Evolutionary conservation across 768 basidiomycete genomes (phyloP).

Genomic region (Lactarius pseudohatsudake): DNA sequence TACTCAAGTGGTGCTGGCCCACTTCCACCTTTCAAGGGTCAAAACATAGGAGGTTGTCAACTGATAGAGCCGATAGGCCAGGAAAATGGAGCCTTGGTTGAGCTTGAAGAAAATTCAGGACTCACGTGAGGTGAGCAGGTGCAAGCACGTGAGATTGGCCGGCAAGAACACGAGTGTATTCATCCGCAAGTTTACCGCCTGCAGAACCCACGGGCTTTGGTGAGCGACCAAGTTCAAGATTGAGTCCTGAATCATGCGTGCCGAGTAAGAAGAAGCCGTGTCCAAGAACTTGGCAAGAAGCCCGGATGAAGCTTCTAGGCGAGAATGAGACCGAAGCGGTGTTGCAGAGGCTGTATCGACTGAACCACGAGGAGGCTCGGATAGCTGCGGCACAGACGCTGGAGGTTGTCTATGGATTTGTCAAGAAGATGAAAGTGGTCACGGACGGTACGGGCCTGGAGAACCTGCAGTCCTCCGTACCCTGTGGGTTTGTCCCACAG

Average conservation of each 20-base stretch:
- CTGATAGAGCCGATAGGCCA: background rate
- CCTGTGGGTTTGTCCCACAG: background rate
- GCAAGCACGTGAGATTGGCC: background rate
- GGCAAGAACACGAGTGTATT: too few relatives aligned
- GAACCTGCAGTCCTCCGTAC: too few relatives aligned
- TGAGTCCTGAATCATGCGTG: too few relatives aligned
- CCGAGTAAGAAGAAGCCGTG: too few relatives aligned
- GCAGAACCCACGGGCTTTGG: too few relatives aligned
- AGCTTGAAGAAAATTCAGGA: background rate
- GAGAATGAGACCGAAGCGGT: background rate
- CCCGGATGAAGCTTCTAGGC: background rate
- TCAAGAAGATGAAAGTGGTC: background rate
- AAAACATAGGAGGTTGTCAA: background rate
- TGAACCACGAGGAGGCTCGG: background rate
- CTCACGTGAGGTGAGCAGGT: background rate
- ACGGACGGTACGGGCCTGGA: background rate
- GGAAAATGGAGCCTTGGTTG: background rate
- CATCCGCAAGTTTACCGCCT: too few relatives aligned
- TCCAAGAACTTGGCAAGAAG: too few relatives aligned
- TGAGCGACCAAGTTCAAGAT: too few relatives aligned
- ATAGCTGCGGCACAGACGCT: background rate
- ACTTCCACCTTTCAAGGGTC: background rate
- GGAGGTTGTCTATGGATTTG: background rate
- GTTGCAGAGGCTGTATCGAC: background rate
- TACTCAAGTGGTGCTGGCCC: background rate